Percentiles rank a stretch among this genome's conserved stretches.
Conservation (phyloP, 345 rosid genomes). For the Aquilaria yunnanensis region DNA sequence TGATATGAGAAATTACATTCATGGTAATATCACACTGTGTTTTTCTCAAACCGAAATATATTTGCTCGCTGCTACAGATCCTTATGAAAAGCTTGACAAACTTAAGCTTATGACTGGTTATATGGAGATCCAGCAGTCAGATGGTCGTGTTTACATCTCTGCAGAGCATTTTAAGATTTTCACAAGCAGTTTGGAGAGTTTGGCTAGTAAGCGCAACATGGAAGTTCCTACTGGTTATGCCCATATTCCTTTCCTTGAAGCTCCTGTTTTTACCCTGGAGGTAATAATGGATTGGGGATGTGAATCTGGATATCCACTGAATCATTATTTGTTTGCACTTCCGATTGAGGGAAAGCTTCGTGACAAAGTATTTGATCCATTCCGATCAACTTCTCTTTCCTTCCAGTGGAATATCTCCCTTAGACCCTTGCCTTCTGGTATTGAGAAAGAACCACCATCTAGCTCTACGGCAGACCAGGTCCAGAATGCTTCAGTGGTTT, state of each 20-base stretch:
- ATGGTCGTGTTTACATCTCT: conserved; percentile 65
- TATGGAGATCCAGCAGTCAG: conserved; percentile 84
- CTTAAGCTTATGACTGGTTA: conserved; percentile 51
- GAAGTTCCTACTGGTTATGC: conserved; percentile 39
- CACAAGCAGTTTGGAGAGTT: conserved; percentile 75
- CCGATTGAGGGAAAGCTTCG: conserved; percentile 75
- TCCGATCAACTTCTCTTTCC: conserved; percentile 82
- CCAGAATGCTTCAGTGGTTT: conserved; percentile 27
- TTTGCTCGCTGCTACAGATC: conserved; percentile 80
- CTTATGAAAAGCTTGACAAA: conserved; percentile 84
- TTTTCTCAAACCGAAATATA: conserved; percentile 63
- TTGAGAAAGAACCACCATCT: conserved; percentile 38
- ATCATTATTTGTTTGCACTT: conserved; percentile 81
- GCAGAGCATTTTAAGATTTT: conserved; percentile 67
- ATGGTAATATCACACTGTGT: conserved; percentile 54
- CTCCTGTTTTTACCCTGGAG: conserved; percentile 67
- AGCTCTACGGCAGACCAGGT: conserved; percentile 28
- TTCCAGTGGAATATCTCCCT: conserved; percentile 76
- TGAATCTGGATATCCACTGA: conserved; percentile 69
- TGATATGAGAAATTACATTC: conserved; percentile 88
- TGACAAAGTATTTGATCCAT: conserved; percentile 77
- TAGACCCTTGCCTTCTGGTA: conserved; percentile 36
- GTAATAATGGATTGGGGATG: conserved; percentile 88
- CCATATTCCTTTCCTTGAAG: conserved; percentile 55
- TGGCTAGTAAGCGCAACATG: conserved; percentile 46